Conservation (phyloP, 1,284 basidiomycete species). For the Ceratobasidium sp. region DNA sequence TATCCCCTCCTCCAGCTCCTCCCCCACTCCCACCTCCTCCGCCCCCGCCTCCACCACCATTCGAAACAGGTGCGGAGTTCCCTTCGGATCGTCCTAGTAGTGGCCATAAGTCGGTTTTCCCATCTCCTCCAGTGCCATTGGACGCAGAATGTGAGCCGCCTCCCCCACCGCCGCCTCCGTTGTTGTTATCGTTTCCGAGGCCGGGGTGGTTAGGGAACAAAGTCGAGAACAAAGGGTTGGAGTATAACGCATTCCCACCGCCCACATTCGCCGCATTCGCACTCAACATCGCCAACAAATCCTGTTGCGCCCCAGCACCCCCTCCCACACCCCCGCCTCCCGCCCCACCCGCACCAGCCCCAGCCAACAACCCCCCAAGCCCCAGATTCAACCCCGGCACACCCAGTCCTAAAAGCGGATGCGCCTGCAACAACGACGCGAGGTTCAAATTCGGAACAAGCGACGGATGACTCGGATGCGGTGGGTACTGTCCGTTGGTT, state of each 20-base stretch:
- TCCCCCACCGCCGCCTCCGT: not conserved
- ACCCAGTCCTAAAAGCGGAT: conserved; percentile 29
- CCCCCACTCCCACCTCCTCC: not conserved
- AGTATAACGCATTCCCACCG: conserved; percentile 19
- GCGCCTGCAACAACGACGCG: conserved; percentile 18
- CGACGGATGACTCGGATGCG: conserved; percentile 29
- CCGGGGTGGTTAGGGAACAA: conserved; percentile 36
- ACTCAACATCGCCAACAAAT: conserved; percentile 33
- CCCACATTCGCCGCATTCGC: conserved; percentile 32
- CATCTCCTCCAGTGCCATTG: not conserved
- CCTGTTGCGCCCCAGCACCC: conserved; percentile 3
- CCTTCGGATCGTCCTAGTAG: not conserved
- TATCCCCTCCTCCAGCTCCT: conserved; percentile 6
- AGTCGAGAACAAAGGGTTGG: conserved; percentile 33
- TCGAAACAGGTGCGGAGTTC: not conserved
- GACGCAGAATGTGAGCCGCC: not conserved
- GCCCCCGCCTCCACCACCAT: not conserved
- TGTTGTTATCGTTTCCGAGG: not conserved
- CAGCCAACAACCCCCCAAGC: conserved; percentile 14
- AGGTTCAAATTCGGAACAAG: conserved; percentile 31
- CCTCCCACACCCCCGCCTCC: not conserved
- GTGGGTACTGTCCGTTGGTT: conserved; percentile 14
- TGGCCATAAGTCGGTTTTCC: conserved; percentile 19
- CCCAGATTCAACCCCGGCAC: conserved; percentile 30
- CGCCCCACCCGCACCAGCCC: conserved; percentile 1